Percentiles rank a stretch among this genome's conserved stretches.
These are phyloP conservation scores for Orbilia javanica DNA, from an alignment of 2,329 filamentous ascomycete species.

Conservation along the genomic window DNA sequence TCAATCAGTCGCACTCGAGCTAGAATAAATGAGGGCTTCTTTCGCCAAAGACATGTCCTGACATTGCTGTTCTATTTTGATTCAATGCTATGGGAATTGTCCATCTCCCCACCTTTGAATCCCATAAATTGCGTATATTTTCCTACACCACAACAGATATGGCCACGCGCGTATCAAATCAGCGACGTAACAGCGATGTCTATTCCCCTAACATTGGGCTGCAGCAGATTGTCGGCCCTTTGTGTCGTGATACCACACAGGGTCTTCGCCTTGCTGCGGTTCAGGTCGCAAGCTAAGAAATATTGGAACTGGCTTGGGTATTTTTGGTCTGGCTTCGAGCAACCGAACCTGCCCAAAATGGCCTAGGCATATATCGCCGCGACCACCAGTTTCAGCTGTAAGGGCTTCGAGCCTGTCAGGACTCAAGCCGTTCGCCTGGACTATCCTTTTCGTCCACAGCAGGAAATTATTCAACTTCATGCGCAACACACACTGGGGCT, in stretches of 20 bases:
- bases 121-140: neutral
- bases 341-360: conserved; percentile 45
- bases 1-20: conserved; percentile 16
- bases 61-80: conserved; percentile 34
- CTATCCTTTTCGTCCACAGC: conserved; percentile 40
- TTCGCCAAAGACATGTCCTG: conserved; percentile 47
- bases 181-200: conserved; percentile 46
- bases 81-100: conserved; percentile 20
- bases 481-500: conserved; percentile 39
- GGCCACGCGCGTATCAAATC: neutral
- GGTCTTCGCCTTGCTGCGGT: conserved; percentile 12
- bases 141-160: conserved; percentile 2
- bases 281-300: neutral
- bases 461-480: conserved; percentile 56
- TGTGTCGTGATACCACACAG: conserved; percentile 11
- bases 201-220: conserved; percentile 38
- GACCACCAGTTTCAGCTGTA: conserved; percentile 43
- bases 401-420: conserved; percentile 21
- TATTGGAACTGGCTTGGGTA: conserved; percentile 23
- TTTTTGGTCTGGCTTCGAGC: conserved; percentile 37
- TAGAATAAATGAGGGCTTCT: conserved; percentile 3
- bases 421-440: conserved; percentile 38
- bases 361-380: conserved; percentile 14
- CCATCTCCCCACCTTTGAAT: conserved; percentile 9
- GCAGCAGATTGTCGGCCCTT: conserved; percentile 24